Percentiles rank a stretch among this genome's conserved stretches.
These are phyloP conservation scores for Cordyceps fumosorosea DNA, from an alignment of 2,329 filamentous ascomycete genomes.

Conservation along the genomic window DNA sequence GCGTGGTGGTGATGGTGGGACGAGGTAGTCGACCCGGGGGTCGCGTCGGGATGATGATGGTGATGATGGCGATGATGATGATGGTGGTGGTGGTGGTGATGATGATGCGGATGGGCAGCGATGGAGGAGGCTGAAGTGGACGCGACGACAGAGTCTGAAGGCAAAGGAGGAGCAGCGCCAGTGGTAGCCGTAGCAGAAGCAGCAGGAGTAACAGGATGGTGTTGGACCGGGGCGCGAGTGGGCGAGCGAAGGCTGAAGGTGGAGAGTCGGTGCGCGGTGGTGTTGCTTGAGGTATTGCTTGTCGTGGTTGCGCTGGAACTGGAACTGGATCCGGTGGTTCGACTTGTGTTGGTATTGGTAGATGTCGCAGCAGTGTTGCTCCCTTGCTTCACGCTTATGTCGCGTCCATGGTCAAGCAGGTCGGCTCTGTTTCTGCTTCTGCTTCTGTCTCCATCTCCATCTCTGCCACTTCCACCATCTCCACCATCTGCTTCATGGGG, in stretches of 20 bases:
- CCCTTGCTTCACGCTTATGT: constrained; percentile 37
- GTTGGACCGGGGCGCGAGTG: constrained; percentile 23
- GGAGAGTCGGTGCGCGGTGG: constrained; percentile 33
- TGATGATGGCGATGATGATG: constrained; percentile 24
- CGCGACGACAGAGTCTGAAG: not conserved
- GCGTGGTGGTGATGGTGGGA: constrained; percentile 19
- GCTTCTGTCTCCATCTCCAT: constrained; percentile 20
- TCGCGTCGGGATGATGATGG: constrained; percentile 16
- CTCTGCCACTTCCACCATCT: not conserved
- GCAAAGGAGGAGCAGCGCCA: not conserved
- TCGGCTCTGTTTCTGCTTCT: constrained; percentile 18
- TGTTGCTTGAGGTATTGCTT: not conserved
- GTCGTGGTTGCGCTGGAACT: not conserved
- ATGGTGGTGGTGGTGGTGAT: constrained; percentile 25
- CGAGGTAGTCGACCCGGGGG: constrained; percentile 18
- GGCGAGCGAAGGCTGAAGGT: constrained; percentile 45
- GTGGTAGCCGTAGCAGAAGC: constrained; percentile 11
- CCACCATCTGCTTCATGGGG: not conserved
- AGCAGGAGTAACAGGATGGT: constrained; percentile 20
- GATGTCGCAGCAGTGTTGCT: constrained; percentile 12
- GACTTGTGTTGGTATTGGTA: not conserved
- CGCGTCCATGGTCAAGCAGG: constrained; percentile 31
- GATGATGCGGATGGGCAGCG: constrained; percentile 24
- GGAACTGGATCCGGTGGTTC: not conserved
- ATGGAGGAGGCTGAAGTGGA: not conserved